Evolutionary conservation across 345 rosid species (phyloP), one percentile per base, ranked within the genome.

Genomic region (Boechera stricta): DNA sequence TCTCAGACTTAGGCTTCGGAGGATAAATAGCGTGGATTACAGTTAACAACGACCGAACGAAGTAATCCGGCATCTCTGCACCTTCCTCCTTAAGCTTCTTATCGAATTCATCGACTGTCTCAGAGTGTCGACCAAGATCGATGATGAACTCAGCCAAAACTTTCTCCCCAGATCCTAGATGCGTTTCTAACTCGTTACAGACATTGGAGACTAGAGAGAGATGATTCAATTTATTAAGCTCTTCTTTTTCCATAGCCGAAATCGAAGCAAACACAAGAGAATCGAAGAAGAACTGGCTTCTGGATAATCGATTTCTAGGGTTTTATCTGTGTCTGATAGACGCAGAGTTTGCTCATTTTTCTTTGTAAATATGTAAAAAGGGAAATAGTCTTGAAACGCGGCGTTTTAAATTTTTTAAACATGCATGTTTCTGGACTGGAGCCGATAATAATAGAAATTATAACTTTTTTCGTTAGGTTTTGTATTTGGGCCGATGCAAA

Each of bases 51-150:
- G 98, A 92, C 0, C 89, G 89, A 1, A 90, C 97, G 69, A 94
- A 89, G 76, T 90, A 94, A 77, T 94, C 98, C 0, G 98, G 97
- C 87, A 94, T 81, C 72, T 92, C 97, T 2, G 96, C 97, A 0
- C 93, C 98, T 35, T 82, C 82, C 33, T 86, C 81, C 87, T 90
- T 92, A 56, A 94, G 76, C 79, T 84, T 85, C 64, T 83, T 51
- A 67, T 92, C 92, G 69, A 94, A 91, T 54, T 90, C 92, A 10
- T 88, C 97, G 3, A 88, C 91, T 3, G 90, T 82, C 61, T 79
- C 84, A 36, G 92, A 88, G 16, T 47, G 38, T 2, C 83, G 76
- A 31, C 85, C 88, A 32, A n/a, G 83, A 33, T 94, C 94, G 78
- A 89, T 90, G 16, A 94, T 83, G 76, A 83, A 94, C 71, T 90